phyloP scores from a whole-genome alignment of 495 filamentous ascomycete species.

The Trichoderma orchidacearum region DNA sequence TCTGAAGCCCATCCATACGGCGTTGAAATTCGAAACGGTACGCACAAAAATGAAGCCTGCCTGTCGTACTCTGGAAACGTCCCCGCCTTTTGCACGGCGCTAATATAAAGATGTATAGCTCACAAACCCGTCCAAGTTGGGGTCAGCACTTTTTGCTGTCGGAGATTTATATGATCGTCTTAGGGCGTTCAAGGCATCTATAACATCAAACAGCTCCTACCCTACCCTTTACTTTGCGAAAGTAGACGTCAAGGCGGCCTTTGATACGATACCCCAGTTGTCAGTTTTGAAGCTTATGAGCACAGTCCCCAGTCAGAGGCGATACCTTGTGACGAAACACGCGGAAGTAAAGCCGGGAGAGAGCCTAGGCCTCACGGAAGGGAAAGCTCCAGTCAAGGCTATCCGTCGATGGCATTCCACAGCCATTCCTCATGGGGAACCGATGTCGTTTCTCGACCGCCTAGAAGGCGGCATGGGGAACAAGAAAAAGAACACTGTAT shows the following conservation, averaged over 20 bases:
- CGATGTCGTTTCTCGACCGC: slow-evolving; percentile 39
- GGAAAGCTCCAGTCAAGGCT: slow-evolving; percentile 25
- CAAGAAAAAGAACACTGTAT: slow-evolving; percentile 54
- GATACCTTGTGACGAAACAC: slow-evolving; percentile 64
- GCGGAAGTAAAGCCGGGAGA: slow-evolving; percentile 47
- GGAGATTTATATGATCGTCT: slow-evolving; percentile 70
- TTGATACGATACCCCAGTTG: slow-evolving; percentile 85
- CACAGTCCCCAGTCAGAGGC: slow-evolving; percentile 44
- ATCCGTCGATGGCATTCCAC: slow-evolving; percentile 51
- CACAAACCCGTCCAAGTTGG: slow-evolving; percentile 46
- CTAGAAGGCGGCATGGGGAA: slow-evolving; percentile 30
- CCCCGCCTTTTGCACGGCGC: background rate
- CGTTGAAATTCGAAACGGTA: slow-evolving; percentile 69
- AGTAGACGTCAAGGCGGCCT: slow-evolving; percentile 81
- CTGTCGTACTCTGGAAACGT: background rate
- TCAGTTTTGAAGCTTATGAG: slow-evolving; percentile 54
- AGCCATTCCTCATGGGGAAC: slow-evolving; percentile 37
- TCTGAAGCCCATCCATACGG: slow-evolving; percentile 59
- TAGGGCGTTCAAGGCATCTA: slow-evolving; percentile 47
- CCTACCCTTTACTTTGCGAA: slow-evolving; percentile 63
- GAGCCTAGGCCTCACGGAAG: slow-evolving; percentile 6
- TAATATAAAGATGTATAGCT: slow-evolving; percentile 15
- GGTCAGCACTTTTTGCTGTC: slow-evolving; percentile 66
- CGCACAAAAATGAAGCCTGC: background rate
- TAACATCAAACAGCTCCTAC: slow-evolving; percentile 6